Evolutionary conservation across 768 basidiomycete species (phyloP).

Genomic region (Rhizopogon vulgaris): DNA sequence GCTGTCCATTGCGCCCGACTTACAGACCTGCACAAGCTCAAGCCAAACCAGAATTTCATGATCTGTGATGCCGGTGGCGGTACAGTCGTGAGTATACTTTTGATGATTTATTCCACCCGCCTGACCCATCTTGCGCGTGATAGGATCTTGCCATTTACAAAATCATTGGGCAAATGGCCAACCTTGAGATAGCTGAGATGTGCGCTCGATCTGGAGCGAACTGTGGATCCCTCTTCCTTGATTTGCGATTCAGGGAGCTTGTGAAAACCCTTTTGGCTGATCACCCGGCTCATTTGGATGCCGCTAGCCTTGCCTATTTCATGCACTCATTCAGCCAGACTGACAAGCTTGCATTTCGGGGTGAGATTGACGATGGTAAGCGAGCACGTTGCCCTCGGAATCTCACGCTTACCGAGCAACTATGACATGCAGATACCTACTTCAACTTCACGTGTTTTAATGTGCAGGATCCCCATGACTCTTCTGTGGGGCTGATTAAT

Average conservation of each 20-base stretch:
- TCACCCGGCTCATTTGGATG: slow-evolving; percentile 81
- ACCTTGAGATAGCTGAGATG: slow-evolving; percentile 89
- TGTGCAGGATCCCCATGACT: slow-evolving; percentile 75
- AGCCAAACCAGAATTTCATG: slow-evolving; percentile 79
- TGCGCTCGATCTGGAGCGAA: slow-evolving; percentile 83
- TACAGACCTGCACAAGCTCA: slow-evolving; percentile 73
- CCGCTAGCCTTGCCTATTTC: slow-evolving; percentile 78
- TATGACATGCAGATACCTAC: slow-evolving; percentile 50
- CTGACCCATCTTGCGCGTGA: neutral
- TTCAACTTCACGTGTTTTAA: slow-evolving; percentile 93
- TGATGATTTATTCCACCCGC: slow-evolving; percentile 16
- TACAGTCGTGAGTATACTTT: slow-evolving; percentile 45
- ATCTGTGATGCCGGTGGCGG: slow-evolving; percentile 91
- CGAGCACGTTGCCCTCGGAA: neutral
- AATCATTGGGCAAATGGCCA: slow-evolving; percentile 74
- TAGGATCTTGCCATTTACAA: slow-evolving; percentile 53
- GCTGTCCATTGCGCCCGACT: slow-evolving; percentile 85
- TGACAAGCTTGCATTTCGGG: slow-evolving; percentile 74
- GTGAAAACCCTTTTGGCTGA: slow-evolving; percentile 72
- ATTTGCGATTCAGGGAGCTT: slow-evolving; percentile 79
- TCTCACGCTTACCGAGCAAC: slow-evolving; percentile 1
- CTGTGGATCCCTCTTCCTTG: slow-evolving; percentile 83
- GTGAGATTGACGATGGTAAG: slow-evolving; percentile 70
- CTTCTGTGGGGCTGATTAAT: slow-evolving; percentile 71
- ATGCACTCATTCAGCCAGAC: slow-evolving; percentile 88